phyloP scores from a whole-genome alignment of 2,329 filamentous ascomycete genomes.

The Zymoseptoria pseudotritici region DNA sequence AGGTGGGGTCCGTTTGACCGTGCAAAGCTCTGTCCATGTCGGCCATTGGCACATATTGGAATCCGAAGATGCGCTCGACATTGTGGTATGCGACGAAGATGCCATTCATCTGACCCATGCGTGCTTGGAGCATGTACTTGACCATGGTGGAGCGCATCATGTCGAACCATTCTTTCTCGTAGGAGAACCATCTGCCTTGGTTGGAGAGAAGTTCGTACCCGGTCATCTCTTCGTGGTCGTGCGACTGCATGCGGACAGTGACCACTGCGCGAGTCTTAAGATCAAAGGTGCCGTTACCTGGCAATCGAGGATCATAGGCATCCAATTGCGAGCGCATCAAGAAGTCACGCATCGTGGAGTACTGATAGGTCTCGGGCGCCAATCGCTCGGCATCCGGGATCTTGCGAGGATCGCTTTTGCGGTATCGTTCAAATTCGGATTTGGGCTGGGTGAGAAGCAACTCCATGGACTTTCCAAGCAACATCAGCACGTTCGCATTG shows the following conservation, averaged over 20 bases:
- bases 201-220: constrained; percentile 79
- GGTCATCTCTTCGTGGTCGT: constrained; percentile 62
- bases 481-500: constrained; percentile 74
- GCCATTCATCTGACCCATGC: constrained; percentile 97
- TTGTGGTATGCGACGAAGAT: constrained; percentile 98
- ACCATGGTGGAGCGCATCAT: constrained; percentile 92
- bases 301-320: constrained; percentile 75
- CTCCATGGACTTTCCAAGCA: constrained; percentile 93
- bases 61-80: constrained; percentile 88
- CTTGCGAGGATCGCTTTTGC: constrained; percentile 58
- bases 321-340: constrained; percentile 94
- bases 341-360: constrained; percentile 77
- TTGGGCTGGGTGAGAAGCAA: constrained; percentile 81
- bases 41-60: constrained; percentile 79
- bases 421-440: constrained; percentile 78
- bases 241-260: constrained; percentile 79
- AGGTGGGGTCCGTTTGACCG: constrained; percentile 55
- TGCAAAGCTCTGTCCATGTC: constrained; percentile 94
- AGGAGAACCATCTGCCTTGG: constrained; percentile 79
- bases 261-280: constrained; percentile 91
- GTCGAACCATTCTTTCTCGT: constrained; percentile 91
- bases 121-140: constrained; percentile 93
- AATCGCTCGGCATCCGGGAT: constrained; percentile 65
- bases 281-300: constrained; percentile 90
- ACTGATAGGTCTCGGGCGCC: constrained; percentile 75